Percentiles rank a stretch among this genome's conserved stretches.
Conservation (phyloP, 2,329 filamentous ascomycete species). For the Diaporthe citrichinensis region DNA sequence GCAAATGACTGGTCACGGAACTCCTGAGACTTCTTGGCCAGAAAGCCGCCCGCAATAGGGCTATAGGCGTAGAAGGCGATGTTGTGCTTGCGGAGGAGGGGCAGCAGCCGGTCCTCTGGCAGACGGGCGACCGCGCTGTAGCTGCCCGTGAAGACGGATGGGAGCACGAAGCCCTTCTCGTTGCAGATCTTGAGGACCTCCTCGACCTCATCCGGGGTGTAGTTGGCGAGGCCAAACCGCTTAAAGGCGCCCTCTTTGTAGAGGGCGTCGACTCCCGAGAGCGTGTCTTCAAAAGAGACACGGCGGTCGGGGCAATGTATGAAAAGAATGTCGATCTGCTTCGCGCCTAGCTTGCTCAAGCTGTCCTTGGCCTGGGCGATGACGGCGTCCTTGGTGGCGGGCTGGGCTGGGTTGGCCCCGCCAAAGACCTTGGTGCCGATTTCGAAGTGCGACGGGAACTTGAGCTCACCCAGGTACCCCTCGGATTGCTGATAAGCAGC, state of each 20-base stretch:
- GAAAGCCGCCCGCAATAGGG: slow-evolving; percentile 72
- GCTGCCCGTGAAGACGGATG: slow-evolving; percentile 59
- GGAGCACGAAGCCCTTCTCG: slow-evolving; percentile 56
- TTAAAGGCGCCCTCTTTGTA: slow-evolving; percentile 64
- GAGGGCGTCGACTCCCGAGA: slow-evolving; percentile 73
- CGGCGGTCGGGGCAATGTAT: slow-evolving; percentile 69
- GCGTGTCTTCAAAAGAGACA: slow-evolving; percentile 70
- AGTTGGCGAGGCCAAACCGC: slow-evolving; percentile 62
- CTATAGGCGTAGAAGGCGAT: slow-evolving; percentile 58
- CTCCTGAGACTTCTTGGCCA: slow-evolving; percentile 59
- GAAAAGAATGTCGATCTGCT: slow-evolving; percentile 43
- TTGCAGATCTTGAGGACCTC: slow-evolving; percentile 54
- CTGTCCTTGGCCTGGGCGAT: slow-evolving; percentile 42
- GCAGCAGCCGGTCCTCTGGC: slow-evolving; percentile 56
- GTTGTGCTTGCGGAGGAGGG: slow-evolving; percentile 57
- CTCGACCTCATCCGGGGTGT: slow-evolving; percentile 53
- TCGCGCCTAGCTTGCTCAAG: slow-evolving; percentile 42
- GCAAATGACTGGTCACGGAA: slow-evolving; percentile 51
- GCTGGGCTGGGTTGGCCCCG: not conserved
- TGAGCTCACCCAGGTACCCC: slow-evolving; percentile 41
- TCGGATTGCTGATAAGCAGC: slow-evolving; percentile 44
- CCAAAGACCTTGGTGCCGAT: slow-evolving; percentile 46
- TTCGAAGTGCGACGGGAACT: slow-evolving; percentile 43
- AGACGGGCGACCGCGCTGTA: slow-evolving; percentile 58
- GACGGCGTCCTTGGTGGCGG: slow-evolving; percentile 42